A percentile compares a stretch with the other conserved stretches of the same genome.
Evolutionary conservation across 2,329 filamentous ascomycete species (phyloP).

Genomic region (Pleoardoris graminearum): DNA sequence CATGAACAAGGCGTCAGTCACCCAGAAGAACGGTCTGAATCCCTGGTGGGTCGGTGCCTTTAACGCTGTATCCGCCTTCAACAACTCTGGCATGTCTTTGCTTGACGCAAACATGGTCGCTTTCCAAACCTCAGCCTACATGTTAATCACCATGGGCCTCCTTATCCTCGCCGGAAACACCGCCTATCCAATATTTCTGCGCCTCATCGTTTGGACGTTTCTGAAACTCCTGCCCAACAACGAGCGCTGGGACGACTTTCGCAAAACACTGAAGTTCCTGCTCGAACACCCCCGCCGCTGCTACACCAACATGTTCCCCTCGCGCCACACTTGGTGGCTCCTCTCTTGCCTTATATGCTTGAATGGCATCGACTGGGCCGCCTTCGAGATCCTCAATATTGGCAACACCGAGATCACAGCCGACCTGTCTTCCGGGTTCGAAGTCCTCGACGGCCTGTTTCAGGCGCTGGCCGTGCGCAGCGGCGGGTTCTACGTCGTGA

Average conservation of each 20-base stretch:
- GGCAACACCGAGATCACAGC: slow-evolving; percentile 55
- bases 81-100: slow-evolving; percentile 58
- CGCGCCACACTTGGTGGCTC: slow-evolving; percentile 61
- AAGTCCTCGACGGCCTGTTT: slow-evolving; percentile 61
- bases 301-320: slow-evolving; percentile 65
- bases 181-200: slow-evolving; percentile 60
- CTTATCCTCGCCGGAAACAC: slow-evolving; percentile 58
- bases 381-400: slow-evolving; percentile 59
- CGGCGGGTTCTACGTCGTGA: slow-evolving; percentile 56
- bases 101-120: slow-evolving; percentile 60
- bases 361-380: slow-evolving; percentile 58
- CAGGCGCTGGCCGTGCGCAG: slow-evolving; percentile 58
- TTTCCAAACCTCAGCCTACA: slow-evolving; percentile 53
- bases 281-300: slow-evolving; percentile 65
- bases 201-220: slow-evolving; percentile 60
- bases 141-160: slow-evolving; percentile 54
- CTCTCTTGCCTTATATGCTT: slow-evolving; percentile 55
- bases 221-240: slow-evolving; percentile 49
- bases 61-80: slow-evolving; percentile 66
- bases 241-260: slow-evolving; percentile 47
- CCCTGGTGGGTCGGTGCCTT: slow-evolving; percentile 61
- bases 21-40: slow-evolving; percentile 46
- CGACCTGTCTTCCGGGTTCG: slow-evolving; percentile 49
- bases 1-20: slow-evolving; percentile 48
- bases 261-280: slow-evolving; percentile 58